Percentiles rank a stretch among this genome's conserved stretches.
phyloP scores from a whole-genome alignment of 164 flowering plant species.

The Nelumbo lutea region DNA sequence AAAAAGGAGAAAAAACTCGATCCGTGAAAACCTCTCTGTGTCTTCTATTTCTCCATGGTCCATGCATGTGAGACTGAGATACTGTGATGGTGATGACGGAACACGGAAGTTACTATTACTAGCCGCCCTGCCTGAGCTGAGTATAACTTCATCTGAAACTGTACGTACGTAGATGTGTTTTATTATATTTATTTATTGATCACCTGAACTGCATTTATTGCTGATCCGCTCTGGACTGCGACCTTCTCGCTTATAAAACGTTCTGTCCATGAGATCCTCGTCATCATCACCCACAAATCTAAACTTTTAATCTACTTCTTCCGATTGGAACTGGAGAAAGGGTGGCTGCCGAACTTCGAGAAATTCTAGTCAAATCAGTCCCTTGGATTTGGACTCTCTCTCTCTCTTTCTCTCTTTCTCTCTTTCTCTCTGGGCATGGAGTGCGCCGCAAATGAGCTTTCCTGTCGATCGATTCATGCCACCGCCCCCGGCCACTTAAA shows the following conservation, averaged over 20 bases:
- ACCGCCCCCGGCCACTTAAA: too few species aligned
- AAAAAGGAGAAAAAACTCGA: too few species aligned
- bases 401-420: background rate
- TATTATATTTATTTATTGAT: background rate
- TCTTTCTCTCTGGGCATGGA: conserved; percentile 11
- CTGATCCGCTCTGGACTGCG: background rate
- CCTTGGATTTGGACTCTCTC: too few species aligned
- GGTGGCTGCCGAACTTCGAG: conserved; percentile 3
- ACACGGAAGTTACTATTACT: background rate
- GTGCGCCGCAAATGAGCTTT: conserved; percentile 21
- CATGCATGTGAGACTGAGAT: too few species aligned
- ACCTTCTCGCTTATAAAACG: background rate
- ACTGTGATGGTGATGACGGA: too few species aligned
- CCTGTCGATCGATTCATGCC: too few species aligned
- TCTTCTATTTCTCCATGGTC: too few species aligned
- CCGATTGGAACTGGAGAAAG: background rate
- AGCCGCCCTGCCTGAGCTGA: background rate
- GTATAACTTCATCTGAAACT: background rate
- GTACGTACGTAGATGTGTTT: background rate
- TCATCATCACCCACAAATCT: background rate
- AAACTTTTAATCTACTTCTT: background rate
- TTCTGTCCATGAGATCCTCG: background rate
- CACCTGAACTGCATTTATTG: background rate
- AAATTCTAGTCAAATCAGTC: conserved; percentile 6
- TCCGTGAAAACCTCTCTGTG: too few species aligned